A percentile compares a stretch with the other conserved stretches of the same genome.
These are phyloP conservation scores for Wickerhamiella bombiphila DNA, from an alignment of 805 yeast species.

Conservation along the genomic window DNA sequence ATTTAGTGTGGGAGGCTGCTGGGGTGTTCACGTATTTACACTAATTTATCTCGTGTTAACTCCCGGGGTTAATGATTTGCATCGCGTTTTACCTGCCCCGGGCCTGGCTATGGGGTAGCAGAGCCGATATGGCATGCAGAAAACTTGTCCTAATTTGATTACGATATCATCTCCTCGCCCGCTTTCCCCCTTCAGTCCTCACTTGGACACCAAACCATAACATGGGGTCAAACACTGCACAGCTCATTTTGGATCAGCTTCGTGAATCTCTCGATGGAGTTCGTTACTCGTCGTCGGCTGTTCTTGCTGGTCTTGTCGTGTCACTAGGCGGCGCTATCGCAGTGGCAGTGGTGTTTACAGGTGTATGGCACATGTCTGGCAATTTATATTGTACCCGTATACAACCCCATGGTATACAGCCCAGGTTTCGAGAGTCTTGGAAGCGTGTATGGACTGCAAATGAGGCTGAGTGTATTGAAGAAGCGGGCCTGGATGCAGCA, in stretches of 20 bases:
- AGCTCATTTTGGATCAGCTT: slow-evolving; percentile 15
- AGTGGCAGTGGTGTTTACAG: slow-evolving; percentile 18
- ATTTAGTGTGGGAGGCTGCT: too few relatives aligned
- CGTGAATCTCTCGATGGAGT: slow-evolving; percentile 17
- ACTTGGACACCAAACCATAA: too few relatives aligned
- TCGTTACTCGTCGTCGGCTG: slow-evolving; percentile 22
- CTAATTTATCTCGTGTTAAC: too few relatives aligned
- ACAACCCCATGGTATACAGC: neutral
- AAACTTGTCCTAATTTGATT: too few relatives aligned
- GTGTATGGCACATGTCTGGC: slow-evolving; percentile 22
- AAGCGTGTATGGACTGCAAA: slow-evolving; percentile 10
- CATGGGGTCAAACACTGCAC: slow-evolving; percentile 6
- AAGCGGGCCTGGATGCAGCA: slow-evolving; percentile 26
- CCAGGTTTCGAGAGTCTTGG: slow-evolving; percentile 19
- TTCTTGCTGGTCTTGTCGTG: slow-evolving; percentile 24
- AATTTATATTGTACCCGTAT: slow-evolving; percentile 16
- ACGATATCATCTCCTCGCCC: too few relatives aligned
- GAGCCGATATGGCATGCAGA: too few relatives aligned
- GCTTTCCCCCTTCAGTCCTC: too few relatives aligned
- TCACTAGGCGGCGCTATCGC: slow-evolving; percentile 23
- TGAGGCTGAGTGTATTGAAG: slow-evolving; percentile 18
- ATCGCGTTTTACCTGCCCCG: too few relatives aligned
- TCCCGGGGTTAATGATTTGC: too few relatives aligned
- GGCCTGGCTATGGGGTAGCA: too few relatives aligned
- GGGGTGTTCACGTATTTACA: too few relatives aligned